These are phyloP conservation scores for Erythrophleum fordii DNA, from an alignment of 306 rosid genomes.

Conservation along the genomic window DNA sequence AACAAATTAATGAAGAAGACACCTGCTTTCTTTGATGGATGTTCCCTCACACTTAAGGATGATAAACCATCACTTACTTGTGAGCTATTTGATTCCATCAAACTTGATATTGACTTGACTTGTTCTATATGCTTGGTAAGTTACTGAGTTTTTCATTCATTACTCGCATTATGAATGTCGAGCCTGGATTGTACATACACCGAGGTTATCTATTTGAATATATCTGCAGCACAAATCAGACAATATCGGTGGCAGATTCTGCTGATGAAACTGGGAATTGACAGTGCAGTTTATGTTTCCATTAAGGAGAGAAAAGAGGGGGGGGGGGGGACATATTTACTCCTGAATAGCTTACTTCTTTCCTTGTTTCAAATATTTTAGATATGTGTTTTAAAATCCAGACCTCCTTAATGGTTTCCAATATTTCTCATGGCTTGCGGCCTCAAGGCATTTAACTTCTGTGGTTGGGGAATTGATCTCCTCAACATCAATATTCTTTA, in stretches of 20 bases:
- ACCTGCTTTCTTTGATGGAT: slow-evolving; percentile 68
- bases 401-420: slow-evolving; percentile 10
- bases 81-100: slow-evolving; percentile 80
- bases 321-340: background rate
- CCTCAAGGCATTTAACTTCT: slow-evolving; percentile 13
- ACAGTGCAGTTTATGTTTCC: background rate
- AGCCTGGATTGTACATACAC: slow-evolving; percentile 16
- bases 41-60: slow-evolving; percentile 64
- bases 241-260: background rate
- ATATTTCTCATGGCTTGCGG: slow-evolving; percentile 17
- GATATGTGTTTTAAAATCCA: slow-evolving; percentile 12
- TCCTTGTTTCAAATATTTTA: slow-evolving; percentile 11
- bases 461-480: background rate
- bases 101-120: slow-evolving; percentile 79
- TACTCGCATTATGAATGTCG: slow-evolving; percentile 21
- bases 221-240: background rate
- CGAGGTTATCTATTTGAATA: background rate
- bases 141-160: slow-evolving; percentile 23
- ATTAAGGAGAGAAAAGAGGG: no score
- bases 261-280: slow-evolving; percentile 3
- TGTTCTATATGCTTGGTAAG: slow-evolving; percentile 97
- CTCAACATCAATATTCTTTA: background rate
- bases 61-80: slow-evolving; percentile 87
- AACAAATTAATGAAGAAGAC: slow-evolving; percentile 44
- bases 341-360: background rate